phyloP scores from a whole-genome alignment of 1,139 yeast genomes.

The Waltiozyma sp. region DNA sequence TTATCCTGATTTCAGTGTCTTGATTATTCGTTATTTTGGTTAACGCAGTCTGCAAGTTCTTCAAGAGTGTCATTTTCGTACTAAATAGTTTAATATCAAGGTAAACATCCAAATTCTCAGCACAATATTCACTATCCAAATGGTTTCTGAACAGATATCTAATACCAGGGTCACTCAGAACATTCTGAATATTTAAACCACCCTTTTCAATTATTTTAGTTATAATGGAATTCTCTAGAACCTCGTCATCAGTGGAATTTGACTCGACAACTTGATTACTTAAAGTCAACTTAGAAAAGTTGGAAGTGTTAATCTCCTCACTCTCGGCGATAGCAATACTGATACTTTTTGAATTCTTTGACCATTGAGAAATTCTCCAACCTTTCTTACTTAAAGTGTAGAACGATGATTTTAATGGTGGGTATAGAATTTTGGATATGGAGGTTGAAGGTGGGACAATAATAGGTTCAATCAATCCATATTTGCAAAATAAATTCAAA shows the following conservation, averaged over 20 bases:
- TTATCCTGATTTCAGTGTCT: background rate
- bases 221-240: background rate
- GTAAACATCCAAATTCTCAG: slow-evolving; percentile 69
- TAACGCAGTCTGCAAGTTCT: slow-evolving; percentile 14
- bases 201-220: background rate
- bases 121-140: slow-evolving; percentile 52
- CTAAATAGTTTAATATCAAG: slow-evolving; percentile 39
- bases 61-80: slow-evolving; percentile 26
- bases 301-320: slow-evolving; percentile 8
- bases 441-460: slow-evolving; percentile 22
- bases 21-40: slow-evolving; percentile 16
- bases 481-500: slow-evolving; percentile 42
- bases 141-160: slow-evolving; percentile 56
- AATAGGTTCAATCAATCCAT: slow-evolving; percentile 38
- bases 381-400: slow-evolving; percentile 31
- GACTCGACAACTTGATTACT: slow-evolving; percentile 10
- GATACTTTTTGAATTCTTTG: slow-evolving; percentile 5
- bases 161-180: slow-evolving; percentile 71
- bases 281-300: slow-evolving; percentile 4
- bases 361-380: slow-evolving; percentile 29
- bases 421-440: slow-evolving; percentile 18
- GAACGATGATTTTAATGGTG: slow-evolving; percentile 25
- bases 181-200: slow-evolving; percentile 28
- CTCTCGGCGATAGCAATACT: slow-evolving; percentile 7
- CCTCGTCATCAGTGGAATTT: slow-evolving; percentile 1